Percentiles rank a stretch among this genome's conserved stretches.
These are phyloP conservation scores for Phytopythium helicoides DNA, from an alignment of 352 stramenopile genomes.

Conservation along the genomic window DNA sequence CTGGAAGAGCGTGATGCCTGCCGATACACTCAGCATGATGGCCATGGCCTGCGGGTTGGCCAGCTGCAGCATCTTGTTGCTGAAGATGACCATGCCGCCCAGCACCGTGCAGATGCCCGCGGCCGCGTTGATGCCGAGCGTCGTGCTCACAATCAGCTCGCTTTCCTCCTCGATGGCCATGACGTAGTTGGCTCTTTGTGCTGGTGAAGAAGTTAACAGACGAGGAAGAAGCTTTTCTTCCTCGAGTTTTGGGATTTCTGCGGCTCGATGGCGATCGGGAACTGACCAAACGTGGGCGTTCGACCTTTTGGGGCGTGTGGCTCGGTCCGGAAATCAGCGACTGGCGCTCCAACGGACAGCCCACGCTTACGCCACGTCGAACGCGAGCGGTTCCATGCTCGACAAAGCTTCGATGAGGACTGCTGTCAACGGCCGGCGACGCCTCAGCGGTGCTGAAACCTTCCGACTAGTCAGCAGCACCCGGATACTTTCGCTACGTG, in stretches of 20 bases:
- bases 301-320: neutral
- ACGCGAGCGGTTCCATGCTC: no score
- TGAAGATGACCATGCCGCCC: slow-evolving; percentile 70
- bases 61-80: slow-evolving; percentile 58
- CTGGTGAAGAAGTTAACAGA: slow-evolving; percentile 5
- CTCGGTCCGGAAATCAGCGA: slow-evolving; percentile 7
- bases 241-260: neutral
- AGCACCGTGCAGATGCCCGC: slow-evolving; percentile 59
- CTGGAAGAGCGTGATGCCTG: slow-evolving; percentile 77
- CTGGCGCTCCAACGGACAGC: slow-evolving; percentile 1
- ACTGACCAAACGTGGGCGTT: neutral
- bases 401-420: no score
- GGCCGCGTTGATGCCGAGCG: slow-evolving; percentile 56
- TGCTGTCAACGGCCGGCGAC: no score
- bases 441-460: no score
- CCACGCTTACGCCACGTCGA: no score
- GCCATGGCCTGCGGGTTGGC: slow-evolving; percentile 58
- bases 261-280: no score
- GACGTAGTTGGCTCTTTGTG: neutral
- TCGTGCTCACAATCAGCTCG: slow-evolving; percentile 20
- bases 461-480: no score
- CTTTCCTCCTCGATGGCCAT: slow-evolving; percentile 31
- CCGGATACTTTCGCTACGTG: no score
- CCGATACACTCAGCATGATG: slow-evolving; percentile 59
- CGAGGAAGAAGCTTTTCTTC: no score